phyloP scores from a whole-genome alignment of 129 eudicot genomes.

The Artemisia argyi region DNA sequence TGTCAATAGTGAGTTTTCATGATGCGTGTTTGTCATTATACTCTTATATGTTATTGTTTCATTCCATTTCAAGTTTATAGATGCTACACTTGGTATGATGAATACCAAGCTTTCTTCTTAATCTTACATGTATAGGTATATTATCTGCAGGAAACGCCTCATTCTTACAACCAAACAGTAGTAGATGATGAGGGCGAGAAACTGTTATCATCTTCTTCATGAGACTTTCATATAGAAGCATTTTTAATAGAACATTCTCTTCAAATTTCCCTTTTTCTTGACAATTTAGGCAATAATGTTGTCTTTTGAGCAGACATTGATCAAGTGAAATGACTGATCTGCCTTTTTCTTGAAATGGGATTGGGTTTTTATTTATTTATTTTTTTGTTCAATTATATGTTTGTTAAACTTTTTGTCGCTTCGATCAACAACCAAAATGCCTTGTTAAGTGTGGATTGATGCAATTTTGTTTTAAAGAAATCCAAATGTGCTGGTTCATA shows the following conservation, averaged over 20 bases:
- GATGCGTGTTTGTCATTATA: too few relatives aligned
- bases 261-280: not conserved
- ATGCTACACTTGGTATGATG: not conserved
- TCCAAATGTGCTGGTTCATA: too few relatives aligned
- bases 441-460: conserved; percentile 10
- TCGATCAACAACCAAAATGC: conserved; percentile 10
- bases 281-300: conserved; percentile 58
- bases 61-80: too few relatives aligned
- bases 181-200: conserved; percentile 73
- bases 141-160: conserved; percentile 40
- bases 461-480: too few relatives aligned
- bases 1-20: conserved; percentile 44
- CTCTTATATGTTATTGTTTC: conserved; percentile 7
- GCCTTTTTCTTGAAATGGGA: conserved; percentile 5
- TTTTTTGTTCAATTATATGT: too few relatives aligned
- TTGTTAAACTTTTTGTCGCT: not conserved
- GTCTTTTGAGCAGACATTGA: conserved; percentile 64
- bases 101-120: not conserved
- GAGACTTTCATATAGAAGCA: not conserved
- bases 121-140: not conserved
- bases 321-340: conserved; percentile 26
- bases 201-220: conserved; percentile 41
- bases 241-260: not conserved
- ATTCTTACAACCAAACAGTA: conserved; percentile 55
- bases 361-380: too few relatives aligned